Evolutionary conservation across 2,329 filamentous ascomycete genomes (phyloP), one percentile per base, ranked within the genome.

Genomic region (Hortaea sp.): DNA sequence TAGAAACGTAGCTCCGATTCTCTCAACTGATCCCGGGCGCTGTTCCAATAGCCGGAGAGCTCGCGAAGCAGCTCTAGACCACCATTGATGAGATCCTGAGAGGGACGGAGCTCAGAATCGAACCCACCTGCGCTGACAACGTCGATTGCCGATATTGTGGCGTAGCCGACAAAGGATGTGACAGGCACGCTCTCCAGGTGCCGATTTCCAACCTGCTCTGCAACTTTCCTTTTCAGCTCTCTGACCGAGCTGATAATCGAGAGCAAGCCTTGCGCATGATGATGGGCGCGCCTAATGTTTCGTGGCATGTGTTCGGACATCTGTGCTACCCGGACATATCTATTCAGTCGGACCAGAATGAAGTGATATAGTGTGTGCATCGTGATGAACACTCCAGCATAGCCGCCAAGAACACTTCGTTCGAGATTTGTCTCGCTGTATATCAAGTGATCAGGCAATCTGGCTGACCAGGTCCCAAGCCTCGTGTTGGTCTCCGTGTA

Each of bases 331-430:
- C 71, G 69, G 9, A 73, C 72, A 55, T 83, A 76, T 35, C 84
- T 75, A 54, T 83, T 81, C 29, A 85, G 68, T 53, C 80, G 79
- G 63, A 85, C 75, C 55, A 79, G 64, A 0, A 79, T 73, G 41
- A 78, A 74, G 58, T 83, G 75, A 59, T 82, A 82, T n/a, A 85
- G 66, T 29, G 82, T 67, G 60, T 86, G 82, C 62, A 84, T 75
- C 1, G 75, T 76, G 45, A 84, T 65, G 57, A 81, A 82, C 0
- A 73, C 72, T 5, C 79, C 79, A 1, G 75, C 68, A 53, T 75
- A 77, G 28, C 75, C 74, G 29, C 68, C 65, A 10, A 71, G 64
- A 5, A 77, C 71, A 38, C 75, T 77, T 29, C 69, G 67, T 39
- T 78, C 72, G 10, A 85, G 66, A 47, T 83, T 85, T 45, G 71